Percentiles rank a stretch among this genome's conserved stretches.
These are phyloP conservation scores for Lactifluus subvellereus DNA, from an alignment of 768 basidiomycete genomes.

Conservation along the genomic window DNA sequence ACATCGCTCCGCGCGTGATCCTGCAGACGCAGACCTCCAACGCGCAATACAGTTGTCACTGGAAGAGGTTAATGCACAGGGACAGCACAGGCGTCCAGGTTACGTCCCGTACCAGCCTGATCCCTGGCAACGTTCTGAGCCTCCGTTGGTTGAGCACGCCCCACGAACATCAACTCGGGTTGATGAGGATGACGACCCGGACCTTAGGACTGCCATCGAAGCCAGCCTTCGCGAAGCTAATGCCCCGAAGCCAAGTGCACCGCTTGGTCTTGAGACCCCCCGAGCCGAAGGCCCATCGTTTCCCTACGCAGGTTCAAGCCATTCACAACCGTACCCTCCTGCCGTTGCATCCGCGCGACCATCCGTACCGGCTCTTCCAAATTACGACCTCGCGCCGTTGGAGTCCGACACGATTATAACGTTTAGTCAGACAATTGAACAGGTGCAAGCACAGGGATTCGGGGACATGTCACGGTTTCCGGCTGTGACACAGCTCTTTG, in stretches of 20 bases:
- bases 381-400: conserved; percentile 72
- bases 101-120: conserved; percentile 64
- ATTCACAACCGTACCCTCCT: conserved; percentile 44
- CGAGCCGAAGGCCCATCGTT: conserved; percentile 41
- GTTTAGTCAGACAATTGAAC: conserved; percentile 86
- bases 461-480: conserved; percentile 76
- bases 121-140: conserved; percentile 59
- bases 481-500: conserved; percentile 77
- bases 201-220: conserved; percentile 90
- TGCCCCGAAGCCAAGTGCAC: conserved; percentile 75
- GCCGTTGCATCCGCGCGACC: conserved; percentile 37
- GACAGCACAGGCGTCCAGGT: conserved; percentile 47
- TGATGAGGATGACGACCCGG: conserved; percentile 85
- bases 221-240: conserved; percentile 85
- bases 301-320: conserved; percentile 30
- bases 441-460: conserved; percentile 71
- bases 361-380: conserved; percentile 52
- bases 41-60: conserved; percentile 90
- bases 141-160: conserved; percentile 48
- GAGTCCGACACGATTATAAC: conserved; percentile 86
- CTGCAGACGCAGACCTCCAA: conserved; percentile 83
- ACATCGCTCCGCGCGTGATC: conserved; percentile 52
- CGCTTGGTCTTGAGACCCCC: conserved; percentile 51
- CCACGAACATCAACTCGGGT: conserved; percentile 27
- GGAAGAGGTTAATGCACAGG: conserved; percentile 55